These are phyloP conservation scores for Pezicula rhizophila DNA, from an alignment of 2,329 filamentous ascomycete species.

Conservation along the genomic window DNA sequence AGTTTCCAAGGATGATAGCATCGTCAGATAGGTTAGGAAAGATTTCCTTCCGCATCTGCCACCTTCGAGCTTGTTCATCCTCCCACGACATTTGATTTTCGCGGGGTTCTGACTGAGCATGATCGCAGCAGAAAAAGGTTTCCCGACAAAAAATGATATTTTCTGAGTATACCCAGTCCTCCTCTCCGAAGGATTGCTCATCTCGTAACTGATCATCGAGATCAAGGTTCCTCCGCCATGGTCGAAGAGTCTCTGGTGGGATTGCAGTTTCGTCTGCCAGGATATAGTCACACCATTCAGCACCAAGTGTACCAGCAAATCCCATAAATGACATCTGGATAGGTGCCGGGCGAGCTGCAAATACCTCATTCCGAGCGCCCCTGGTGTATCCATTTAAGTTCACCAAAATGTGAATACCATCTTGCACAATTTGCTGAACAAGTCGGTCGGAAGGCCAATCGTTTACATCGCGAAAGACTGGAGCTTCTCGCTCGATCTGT, in stretches of 20 bases:
- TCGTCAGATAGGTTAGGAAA: constrained; percentile 81
- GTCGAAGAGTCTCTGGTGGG: constrained; percentile 73
- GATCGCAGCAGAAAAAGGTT: constrained; percentile 98
- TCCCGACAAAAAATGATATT: constrained; percentile 93
- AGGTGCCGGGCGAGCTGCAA: constrained; percentile 87
- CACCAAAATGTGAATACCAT: constrained; percentile 88
- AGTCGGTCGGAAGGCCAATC: constrained; percentile 79
- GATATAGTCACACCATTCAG: constrained; percentile 98
- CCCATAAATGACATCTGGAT: constrained; percentile 99
- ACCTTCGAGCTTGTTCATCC: constrained; percentile 73
- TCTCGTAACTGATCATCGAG: constrained; percentile 66
- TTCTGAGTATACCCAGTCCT: constrained; percentile 91
- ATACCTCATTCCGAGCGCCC: constrained; percentile 94
- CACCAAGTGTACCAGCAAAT: constrained; percentile 90
- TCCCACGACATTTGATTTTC: constrained; percentile 71
- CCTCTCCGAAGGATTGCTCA: constrained; percentile 51
- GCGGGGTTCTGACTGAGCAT: constrained; percentile 77
- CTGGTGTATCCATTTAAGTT: constrained; percentile 98
- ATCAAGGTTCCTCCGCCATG: constrained; percentile 68
- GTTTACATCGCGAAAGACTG: constrained; percentile 84
- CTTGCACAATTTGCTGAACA: constrained; percentile 77
- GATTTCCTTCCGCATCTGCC: constrained; percentile 88
- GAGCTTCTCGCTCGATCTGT: constrained; percentile 89
- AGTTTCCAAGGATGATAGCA: constrained; percentile 88
- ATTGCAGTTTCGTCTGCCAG: constrained; percentile 85